phyloP scores from a whole-genome alignment of 2,329 filamentous ascomycete species.

The Penicillium sclerotiorum region DNA sequence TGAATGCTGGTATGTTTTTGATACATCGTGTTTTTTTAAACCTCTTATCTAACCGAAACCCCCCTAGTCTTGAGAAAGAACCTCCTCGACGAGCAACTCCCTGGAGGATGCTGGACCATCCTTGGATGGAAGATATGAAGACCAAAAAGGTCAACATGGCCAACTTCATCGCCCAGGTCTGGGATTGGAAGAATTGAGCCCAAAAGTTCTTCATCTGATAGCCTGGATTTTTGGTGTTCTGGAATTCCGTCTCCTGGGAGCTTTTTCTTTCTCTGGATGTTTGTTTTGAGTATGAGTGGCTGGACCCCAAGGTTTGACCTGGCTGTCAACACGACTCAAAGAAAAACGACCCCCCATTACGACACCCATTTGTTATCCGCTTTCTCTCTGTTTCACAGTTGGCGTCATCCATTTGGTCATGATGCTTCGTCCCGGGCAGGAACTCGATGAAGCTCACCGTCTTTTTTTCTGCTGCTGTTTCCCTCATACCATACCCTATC shows the following conservation, averaged over 20 bases:
- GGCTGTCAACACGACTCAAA: constrained; percentile 30
- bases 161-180: constrained; percentile 89
- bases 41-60: constrained; percentile 16
- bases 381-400: constrained; percentile 8
- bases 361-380: constrained; percentile 9
- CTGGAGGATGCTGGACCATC: constrained; percentile 98
- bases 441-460: constrained; percentile 16
- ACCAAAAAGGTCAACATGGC: constrained; percentile 97
- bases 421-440: constrained; percentile 21
- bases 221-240: not conserved
- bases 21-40: not conserved
- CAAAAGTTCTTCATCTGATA: not conserved
- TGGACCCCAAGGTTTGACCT: constrained; percentile 31
- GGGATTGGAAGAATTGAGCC: constrained; percentile 82
- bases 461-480: constrained; percentile 5
- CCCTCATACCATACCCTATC: constrained; percentile 28
- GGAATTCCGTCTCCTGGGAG: not conserved
- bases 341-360: constrained; percentile 6
- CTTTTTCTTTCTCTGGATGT: not conserved
- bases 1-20: constrained; percentile 78
- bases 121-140: constrained; percentile 97
- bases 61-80: constrained; percentile 85
- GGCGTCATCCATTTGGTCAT: constrained; percentile 15
- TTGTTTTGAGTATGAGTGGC: constrained; percentile 26
- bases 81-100: constrained; percentile 82